These are phyloP conservation scores for Xenosphaeropsis pyriputrescens DNA, from an alignment of 2,329 filamentous ascomycete genomes.

Conservation along the genomic window DNA sequence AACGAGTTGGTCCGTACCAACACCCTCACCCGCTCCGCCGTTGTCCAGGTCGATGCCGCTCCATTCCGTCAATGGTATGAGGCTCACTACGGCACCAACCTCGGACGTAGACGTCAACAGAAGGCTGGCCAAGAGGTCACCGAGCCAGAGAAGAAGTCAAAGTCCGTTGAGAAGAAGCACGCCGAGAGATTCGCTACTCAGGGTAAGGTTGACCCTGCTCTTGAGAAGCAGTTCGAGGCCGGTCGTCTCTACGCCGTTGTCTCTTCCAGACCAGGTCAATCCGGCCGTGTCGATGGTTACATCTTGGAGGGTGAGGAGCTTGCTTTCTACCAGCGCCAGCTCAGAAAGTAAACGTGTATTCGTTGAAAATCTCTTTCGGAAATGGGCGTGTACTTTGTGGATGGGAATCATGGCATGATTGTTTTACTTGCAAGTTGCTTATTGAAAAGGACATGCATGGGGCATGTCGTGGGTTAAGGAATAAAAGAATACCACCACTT, in stretches of 20 bases:
- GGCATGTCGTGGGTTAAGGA: too few relatives aligned
- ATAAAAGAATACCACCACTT: too few relatives aligned
- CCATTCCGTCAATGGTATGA: constrained; percentile 99
- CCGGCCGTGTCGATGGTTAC: constrained; percentile 92
- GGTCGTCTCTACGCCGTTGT: constrained; percentile 93
- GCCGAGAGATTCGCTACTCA: constrained; percentile 63
- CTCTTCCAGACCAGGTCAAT: constrained; percentile 89
- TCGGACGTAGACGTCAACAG: constrained; percentile 86
- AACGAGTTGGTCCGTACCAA: constrained; percentile 99
- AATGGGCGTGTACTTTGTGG: constrained; percentile 15
- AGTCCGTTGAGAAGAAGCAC: constrained; percentile 94
- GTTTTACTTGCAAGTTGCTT: background rate
- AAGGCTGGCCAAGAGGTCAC: constrained; percentile 36
- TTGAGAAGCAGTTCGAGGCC: constrained; percentile 99
- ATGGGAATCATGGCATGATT: constrained; percentile 14
- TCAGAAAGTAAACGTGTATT: constrained; percentile 71
- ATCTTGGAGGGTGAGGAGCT: constrained; percentile 98
- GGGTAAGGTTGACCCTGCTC: constrained; percentile 83
- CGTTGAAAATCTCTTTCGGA: constrained; percentile 6
- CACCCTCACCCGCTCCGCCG: constrained; percentile 97
- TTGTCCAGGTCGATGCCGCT: constrained; percentile 96
- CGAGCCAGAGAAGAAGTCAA: constrained; percentile 75
- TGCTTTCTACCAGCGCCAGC: constrained; percentile 99
- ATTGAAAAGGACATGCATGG: too few relatives aligned
- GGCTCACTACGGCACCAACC: constrained; percentile 88